phyloP scores from a whole-genome alignment of 208 protist genomes.

The Acanthamoeba divionensis region DNA sequence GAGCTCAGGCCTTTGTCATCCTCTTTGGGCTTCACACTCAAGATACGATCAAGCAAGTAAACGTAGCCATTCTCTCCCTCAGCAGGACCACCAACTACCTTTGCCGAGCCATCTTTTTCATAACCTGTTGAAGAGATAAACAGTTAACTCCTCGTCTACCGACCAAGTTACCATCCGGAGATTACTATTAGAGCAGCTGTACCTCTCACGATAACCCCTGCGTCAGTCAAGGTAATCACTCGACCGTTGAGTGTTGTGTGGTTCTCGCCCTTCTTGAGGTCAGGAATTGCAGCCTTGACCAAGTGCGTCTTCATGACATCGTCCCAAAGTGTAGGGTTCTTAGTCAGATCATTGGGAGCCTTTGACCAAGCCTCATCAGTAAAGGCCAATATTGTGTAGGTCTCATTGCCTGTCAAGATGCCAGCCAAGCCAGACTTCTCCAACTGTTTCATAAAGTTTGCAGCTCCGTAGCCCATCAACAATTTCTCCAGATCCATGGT shows the following conservation, averaged over 20 bases:
- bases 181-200: too few relatives aligned
- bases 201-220: too few relatives aligned
- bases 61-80: not conserved
- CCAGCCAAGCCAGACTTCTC: not conserved
- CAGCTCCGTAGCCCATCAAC: not conserved
- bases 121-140: too few relatives aligned
- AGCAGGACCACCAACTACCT: not conserved
- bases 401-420: not conserved
- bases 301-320: conserved; percentile 28
- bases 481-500: not conserved
- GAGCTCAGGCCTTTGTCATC: not conserved
- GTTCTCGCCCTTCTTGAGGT: too few relatives aligned
- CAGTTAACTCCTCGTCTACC: too few relatives aligned
- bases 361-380: not conserved
- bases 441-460: not conserved
- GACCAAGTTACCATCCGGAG: too few relatives aligned
- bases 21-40: not conserved
- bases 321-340: not conserved
- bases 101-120: not conserved
- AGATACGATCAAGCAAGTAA: not conserved
- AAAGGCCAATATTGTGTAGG: conserved; percentile 29
- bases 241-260: too few relatives aligned
- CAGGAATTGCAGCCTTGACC: not conserved
- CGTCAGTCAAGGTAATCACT: too few relatives aligned
- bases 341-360: not conserved